Percentiles rank a stretch among this genome's conserved stretches.
phyloP scores from a whole-genome alignment of 2,329 filamentous ascomycete species.

The Cladosporium halotolerans region DNA sequence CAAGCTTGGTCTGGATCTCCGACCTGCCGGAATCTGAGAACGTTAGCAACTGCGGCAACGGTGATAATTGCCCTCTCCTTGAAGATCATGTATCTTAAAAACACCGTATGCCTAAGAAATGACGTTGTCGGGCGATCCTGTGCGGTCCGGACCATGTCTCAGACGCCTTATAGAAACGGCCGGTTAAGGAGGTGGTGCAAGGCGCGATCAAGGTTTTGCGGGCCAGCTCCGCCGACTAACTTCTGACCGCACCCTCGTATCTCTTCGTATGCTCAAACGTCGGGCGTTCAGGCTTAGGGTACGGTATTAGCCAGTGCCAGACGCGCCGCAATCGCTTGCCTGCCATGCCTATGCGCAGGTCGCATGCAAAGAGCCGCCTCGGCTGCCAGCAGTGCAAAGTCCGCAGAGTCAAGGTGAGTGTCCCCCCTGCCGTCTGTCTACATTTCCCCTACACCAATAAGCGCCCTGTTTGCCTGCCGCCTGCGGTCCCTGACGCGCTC shows the following conservation, averaged over 20 bases:
- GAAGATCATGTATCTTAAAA: too few species aligned
- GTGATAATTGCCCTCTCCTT: too few species aligned
- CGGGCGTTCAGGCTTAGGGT: not conserved
- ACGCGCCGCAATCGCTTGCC: not conserved
- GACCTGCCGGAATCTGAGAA: too few species aligned
- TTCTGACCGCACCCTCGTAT: constrained; percentile 10
- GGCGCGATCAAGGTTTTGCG: constrained; percentile 7
- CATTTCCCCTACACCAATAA: too few species aligned
- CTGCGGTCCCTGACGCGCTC: too few species aligned
- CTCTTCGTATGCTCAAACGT: constrained; percentile 11
- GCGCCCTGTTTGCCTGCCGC: too few species aligned
- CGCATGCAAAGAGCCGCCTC: constrained; percentile 21
- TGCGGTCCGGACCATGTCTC: not conserved
- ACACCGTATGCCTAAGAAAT: too few species aligned
- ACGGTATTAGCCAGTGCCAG: not conserved
- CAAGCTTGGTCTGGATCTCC: too few species aligned
- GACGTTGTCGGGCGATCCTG: too few species aligned
- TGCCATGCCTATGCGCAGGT: constrained; percentile 15
- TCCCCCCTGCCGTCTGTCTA: not conserved
- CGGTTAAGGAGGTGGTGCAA: not conserved
- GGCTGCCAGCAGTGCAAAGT: constrained; percentile 25
- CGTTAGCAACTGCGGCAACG: too few species aligned
- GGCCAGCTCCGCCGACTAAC: constrained; percentile 8
- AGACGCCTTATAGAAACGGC: not conserved
- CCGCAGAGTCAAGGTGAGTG: constrained; percentile 23